These are phyloP conservation scores for Alternaria consortialis DNA, from an alignment of 2,329 filamentous ascomycete species.

Conservation along the genomic window DNA sequence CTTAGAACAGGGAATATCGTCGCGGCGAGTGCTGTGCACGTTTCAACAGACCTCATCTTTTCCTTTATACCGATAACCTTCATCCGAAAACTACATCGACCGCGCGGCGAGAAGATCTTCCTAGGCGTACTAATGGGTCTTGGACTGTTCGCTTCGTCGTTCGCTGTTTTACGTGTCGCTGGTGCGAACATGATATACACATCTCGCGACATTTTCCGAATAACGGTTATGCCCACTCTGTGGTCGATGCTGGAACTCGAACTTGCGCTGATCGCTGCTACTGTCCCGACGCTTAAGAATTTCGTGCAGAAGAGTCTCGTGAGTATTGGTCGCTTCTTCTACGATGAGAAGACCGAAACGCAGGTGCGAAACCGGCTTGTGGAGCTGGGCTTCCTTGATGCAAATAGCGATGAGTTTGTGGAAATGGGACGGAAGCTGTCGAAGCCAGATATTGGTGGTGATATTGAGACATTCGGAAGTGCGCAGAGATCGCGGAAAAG, in stretches of 20 bases:
- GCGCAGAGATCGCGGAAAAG: neutral
- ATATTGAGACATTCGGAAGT: neutral
- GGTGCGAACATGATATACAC: constrained; percentile 27
- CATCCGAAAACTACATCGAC: constrained; percentile 31
- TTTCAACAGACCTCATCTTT: constrained; percentile 31
- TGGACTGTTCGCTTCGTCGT: constrained; percentile 31
- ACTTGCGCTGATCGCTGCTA: constrained; percentile 40
- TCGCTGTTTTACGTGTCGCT: constrained; percentile 35
- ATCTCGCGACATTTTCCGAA: constrained; percentile 28
- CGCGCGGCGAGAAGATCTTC: constrained; percentile 35
- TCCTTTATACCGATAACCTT: constrained; percentile 34
- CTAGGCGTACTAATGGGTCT: constrained; percentile 35
- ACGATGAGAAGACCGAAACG: constrained; percentile 27
- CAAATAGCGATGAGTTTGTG: neutral
- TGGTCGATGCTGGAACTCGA: constrained; percentile 40
- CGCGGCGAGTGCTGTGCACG: constrained; percentile 27
- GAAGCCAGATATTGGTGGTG: constrained; percentile 2
- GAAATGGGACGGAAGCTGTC: constrained; percentile 3
- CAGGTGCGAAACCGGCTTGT: constrained; percentile 22
- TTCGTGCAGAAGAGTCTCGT: constrained; percentile 28
- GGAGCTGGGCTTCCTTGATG: constrained; percentile 23
- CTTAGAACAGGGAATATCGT: constrained; percentile 39
- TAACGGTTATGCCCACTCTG: constrained; percentile 29
- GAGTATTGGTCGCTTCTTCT: constrained; percentile 27
- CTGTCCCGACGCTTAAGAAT: constrained; percentile 37